Percentiles rank a stretch among this genome's conserved stretches.
Conservation (phyloP, 305 asterid species). For the Solanum chacoense region DNA sequence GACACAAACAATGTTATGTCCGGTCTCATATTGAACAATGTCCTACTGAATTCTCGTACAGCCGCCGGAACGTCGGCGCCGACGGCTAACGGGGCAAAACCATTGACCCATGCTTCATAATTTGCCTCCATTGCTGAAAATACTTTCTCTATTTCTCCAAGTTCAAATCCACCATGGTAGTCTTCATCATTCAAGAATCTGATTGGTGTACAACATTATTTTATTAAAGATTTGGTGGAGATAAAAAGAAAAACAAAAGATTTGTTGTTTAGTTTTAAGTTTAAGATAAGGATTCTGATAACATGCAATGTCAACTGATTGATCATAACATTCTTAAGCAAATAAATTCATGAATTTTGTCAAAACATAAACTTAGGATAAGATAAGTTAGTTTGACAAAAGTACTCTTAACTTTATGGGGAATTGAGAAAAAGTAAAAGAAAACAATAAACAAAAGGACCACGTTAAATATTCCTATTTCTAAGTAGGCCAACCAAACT, state of each 20-base stretch:
- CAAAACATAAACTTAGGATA: background rate
- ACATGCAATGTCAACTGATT: background rate
- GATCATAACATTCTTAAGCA: slow-evolving; percentile 3
- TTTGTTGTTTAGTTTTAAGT: background rate
- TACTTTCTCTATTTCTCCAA: slow-evolving; percentile 54
- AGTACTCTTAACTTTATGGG: background rate
- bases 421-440: background rate
- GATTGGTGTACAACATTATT: background rate
- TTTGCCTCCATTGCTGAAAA: slow-evolving; percentile 82
- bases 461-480: slow-evolving; percentile 7
- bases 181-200: slow-evolving; percentile 71
- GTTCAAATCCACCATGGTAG: slow-evolving; percentile 88
- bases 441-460: background rate
- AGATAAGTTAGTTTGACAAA: slow-evolving; percentile 6
- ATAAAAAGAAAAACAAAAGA: background rate
- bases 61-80: slow-evolving; percentile 97
- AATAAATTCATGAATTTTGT: background rate
- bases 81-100: slow-evolving; percentile 89
- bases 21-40: slow-evolving; percentile 91
- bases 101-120: slow-evolving; percentile 87
- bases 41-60: slow-evolving; percentile 83
- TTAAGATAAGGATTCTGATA: background rate
- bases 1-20: slow-evolving; percentile 79
- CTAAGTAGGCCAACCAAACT: background rate
- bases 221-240: background rate